Evolutionary conservation across 2,329 filamentous ascomycete species (phyloP), one percentile per base, ranked within the genome.

Genomic region (Gnomoniopsis sp.): DNA sequence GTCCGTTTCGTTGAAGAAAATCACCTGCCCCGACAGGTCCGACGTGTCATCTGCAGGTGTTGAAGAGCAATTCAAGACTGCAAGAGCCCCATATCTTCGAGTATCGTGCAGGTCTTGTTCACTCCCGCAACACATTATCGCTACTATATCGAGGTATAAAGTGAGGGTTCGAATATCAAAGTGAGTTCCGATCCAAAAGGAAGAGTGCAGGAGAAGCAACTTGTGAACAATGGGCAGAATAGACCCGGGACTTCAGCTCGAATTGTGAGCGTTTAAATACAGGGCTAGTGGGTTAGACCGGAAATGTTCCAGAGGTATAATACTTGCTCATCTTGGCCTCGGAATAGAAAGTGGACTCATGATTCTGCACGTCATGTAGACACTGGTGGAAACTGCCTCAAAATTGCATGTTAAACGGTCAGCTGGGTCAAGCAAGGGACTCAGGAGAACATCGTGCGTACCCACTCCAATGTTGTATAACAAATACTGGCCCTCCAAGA

Each of bases 1-100:
- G 30, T 58, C 50, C 22, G n/a, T 23, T 6, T 49, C 3, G 33
- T 61, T 61, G 48, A 51, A 61, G 23, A 61, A 61, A 14, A 61
- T 11, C 7, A 61, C 22, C 33, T 46, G 50, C 19, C 59, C 55
- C 8, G 59, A 58, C n/a, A 57, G 26, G 8, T 21, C 15, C 30
- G 52, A 38, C 10, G 30, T 41, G 43, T 52, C 52, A 46, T 7
- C 11, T 41, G 47, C 53, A 17, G 46, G 15, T 43, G 49, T 38
- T 12, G 58, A 48, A n/a, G 21, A 44, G 21, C 41, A 36, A 22
- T 41, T 48, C 33, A 61, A 44, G 21, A 61, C 59, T 22, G 59
- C 59, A 11, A 61, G 55, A 44, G 59, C 59, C 15, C 59, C 59
- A 38, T 54, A 43, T 11, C 59, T 55, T 34, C 51, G 23, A 6